Conservation (phyloP, 2,329 filamentous ascomycete genomes). For the Fusarium musae region DNA sequence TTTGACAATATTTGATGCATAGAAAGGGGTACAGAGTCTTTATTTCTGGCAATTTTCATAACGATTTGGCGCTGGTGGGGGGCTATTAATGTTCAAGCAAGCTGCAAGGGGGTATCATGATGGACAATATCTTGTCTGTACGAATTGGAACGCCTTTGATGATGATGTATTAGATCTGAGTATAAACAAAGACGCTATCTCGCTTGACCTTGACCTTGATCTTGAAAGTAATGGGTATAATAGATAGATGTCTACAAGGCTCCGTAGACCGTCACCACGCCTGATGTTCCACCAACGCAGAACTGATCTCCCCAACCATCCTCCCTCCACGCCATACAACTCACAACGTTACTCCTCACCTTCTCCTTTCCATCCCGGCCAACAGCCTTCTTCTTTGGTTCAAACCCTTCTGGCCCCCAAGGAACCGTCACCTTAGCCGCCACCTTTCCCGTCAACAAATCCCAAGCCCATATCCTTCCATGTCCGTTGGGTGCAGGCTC, state of each 20-base stretch:
- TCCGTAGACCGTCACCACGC: constrained; percentile 72
- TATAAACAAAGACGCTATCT: constrained; percentile 5
- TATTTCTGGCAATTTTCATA: constrained; percentile 10
- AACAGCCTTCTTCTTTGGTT: constrained; percentile 62
- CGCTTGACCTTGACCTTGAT: neutral
- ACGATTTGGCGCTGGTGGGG: constrained; percentile 37
- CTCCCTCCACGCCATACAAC: constrained; percentile 71
- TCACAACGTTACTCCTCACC: constrained; percentile 68
- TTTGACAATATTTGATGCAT: constrained; percentile 17
- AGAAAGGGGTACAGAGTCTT: constrained; percentile 16
- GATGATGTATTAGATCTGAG: constrained; percentile 17
- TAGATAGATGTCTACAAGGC: constrained; percentile 40
- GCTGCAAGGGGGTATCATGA: constrained; percentile 21
- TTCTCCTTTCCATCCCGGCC: constrained; percentile 71
- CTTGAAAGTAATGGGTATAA: constrained; percentile 2
- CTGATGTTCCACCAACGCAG: constrained; percentile 72
- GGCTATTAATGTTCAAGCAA: constrained; percentile 15
- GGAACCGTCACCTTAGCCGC: constrained; percentile 70
- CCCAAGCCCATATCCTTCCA: constrained; percentile 82
- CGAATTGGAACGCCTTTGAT: constrained; percentile 23
- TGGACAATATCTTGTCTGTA: constrained; percentile 15
- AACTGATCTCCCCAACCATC: constrained; percentile 72
- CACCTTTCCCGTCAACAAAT: constrained; percentile 78
- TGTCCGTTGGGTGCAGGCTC: constrained; percentile 52
- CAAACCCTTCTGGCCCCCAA: constrained; percentile 64